Evolutionary conservation across 371 early-diverging fungal species (phyloP), one percentile per base, ranked within the genome.

Genomic region (Rhizomucor pusillus): DNA sequence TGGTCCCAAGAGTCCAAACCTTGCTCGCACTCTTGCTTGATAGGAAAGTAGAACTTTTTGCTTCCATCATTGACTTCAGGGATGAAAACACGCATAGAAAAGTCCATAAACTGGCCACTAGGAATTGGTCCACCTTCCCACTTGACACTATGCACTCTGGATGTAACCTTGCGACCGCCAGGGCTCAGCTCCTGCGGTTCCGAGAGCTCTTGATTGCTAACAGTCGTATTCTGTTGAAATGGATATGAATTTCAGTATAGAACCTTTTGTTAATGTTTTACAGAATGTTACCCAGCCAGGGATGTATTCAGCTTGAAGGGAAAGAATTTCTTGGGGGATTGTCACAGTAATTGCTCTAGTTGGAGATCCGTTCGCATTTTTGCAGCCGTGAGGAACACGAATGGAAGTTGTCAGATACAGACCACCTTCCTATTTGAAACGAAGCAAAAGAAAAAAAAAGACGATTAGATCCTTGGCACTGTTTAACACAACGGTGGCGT

Each of bases 371-470:
- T 47, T 33, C 1, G 47, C 11, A 13, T 47, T 47, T 29, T 47
- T 47, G 29, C 47, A 47, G 13, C 47, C 47, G 29, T 47, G 47
- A 47, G 47, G 47, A 5, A 47, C 47, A 29, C 47, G 47, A 47
- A 47, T 24, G 19, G 23, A 24, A 29, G 47, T 25, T 12, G 23
- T 47, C 23, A 47, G 6, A 18, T 47, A 47, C 3, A 47, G 47
- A 14, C 47, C 47, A 47, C 47, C 29, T 6, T 19, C 25, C 19
- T 41, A 41, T 37, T n/a, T n/a, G n/a, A n/a, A n/a, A n/a, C n/a
- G n/a, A n/a, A n/a, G n/a, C n/a, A n/a, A n/a, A n/a, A 29, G 29
- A 5, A 29, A 29, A 29, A 3, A 7, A 29, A 29, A 29, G 7
- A 5, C 5, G 29, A 29, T 29, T 29, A 29, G 29, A 19, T 41